Evolutionary conservation across 1,284 basidiomycete species (phyloP), one percentile per base, ranked within the genome.

Genomic region (Melampsora americana): DNA sequence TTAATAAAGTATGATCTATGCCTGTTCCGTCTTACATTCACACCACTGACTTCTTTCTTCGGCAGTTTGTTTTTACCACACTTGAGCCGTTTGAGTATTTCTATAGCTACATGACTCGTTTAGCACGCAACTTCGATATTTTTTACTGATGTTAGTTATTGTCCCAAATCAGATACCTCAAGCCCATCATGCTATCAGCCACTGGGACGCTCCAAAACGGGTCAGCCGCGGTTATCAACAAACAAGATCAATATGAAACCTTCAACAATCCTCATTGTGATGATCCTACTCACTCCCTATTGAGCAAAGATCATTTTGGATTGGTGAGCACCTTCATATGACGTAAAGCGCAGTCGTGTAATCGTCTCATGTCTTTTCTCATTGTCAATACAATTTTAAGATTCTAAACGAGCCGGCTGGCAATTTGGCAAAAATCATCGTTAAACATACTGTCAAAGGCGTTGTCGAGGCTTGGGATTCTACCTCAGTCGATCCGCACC

Each of bases 401-500:
- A 81, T 82, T 69, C 79, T 82, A 71, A 83, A 83, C 77, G 82
- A 83, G 68, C 82, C 82, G 5, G 83, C 82, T 7, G 84, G 84
- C 20, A 79, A 83, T n/a, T 77, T 84, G 9, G 84, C 84, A 32
- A 79, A 78, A 70, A 82, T 84, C 80, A 69, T 84, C 66, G 88
- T 90, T n/a, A 84, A 86, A 77, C 83, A 90, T 81, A 83, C 85
- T 3, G 89, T 90, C 77, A 87, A 87, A 77, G 82, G 87, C 48
- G 86, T 96, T 18, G 89, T 90, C 59, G 90, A 89, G 80, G 92
- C 93, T 0, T 96, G 94, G 93, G 81, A 66, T 35, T 77, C 74
- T 42, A 69, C 74, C 20, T 69, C 66, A 46, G 50, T 77, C 67
- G 74, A 77, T 59, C 67, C 74, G n/a, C 61, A 65, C 26, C 74